Conservation (phyloP, 768 basidiomycete genomes). For the Neoboletus subvelutipes region DNA sequence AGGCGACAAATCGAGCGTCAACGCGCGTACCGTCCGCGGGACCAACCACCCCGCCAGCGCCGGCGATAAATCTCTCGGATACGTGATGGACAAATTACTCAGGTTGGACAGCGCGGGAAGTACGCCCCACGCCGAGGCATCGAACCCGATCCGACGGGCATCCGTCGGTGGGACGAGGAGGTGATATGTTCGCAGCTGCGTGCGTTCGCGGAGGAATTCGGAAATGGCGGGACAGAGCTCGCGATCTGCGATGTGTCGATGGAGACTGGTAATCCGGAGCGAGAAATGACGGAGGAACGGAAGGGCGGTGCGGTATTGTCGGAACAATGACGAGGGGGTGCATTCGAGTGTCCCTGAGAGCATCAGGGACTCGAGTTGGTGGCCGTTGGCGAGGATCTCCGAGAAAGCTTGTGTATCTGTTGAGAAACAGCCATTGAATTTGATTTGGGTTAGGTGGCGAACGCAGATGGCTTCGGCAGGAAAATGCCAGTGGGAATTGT, state of each 20-base stretch:
- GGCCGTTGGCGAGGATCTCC: constrained; percentile 59
- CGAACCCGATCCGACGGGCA: constrained; percentile 59
- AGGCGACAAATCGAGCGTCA: constrained; percentile 43
- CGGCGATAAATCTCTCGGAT: constrained; percentile 62
- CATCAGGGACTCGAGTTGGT: constrained; percentile 61
- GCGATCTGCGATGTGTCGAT: constrained; percentile 47
- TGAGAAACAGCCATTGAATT: constrained; percentile 59
- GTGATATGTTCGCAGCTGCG: constrained; percentile 50
- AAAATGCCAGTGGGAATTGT: constrained; percentile 57
- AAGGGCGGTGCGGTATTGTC: constrained; percentile 40
- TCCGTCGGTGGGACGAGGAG: constrained; percentile 46
- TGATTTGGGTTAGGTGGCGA: constrained; percentile 62
- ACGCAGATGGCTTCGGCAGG: constrained; percentile 53
- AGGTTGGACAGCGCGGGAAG: constrained; percentile 56
- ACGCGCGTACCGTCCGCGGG: constrained; percentile 49
- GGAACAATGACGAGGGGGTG: constrained; percentile 49
- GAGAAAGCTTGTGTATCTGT: constrained; percentile 49
- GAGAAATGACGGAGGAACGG: constrained; percentile 69
- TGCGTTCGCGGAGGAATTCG: constrained; percentile 60
- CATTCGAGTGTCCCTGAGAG: constrained; percentile 57
- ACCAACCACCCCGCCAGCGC: constrained; percentile 69
- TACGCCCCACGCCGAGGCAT: constrained; percentile 70
- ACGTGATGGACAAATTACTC: constrained; percentile 55
- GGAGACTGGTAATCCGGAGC: constrained; percentile 46
- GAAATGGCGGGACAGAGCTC: constrained; percentile 70